Conservation (phyloP, 805 yeast genomes). For the Ogataea polymorpha region DNA sequence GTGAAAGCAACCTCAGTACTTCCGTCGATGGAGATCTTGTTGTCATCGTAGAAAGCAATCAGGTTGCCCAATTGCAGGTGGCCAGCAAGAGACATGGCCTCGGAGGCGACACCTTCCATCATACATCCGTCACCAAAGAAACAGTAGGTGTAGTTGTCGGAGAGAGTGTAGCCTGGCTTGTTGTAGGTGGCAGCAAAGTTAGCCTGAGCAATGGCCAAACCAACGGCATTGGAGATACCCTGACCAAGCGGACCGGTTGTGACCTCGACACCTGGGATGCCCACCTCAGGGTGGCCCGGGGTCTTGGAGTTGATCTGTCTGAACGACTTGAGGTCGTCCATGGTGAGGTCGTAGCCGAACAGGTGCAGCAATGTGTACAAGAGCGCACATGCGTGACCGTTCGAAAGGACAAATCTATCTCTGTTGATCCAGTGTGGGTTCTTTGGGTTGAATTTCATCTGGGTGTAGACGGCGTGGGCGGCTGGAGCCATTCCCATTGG, state of each 20-base stretch:
- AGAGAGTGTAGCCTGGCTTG: conserved; percentile 73
- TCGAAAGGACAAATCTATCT: conserved; percentile 91
- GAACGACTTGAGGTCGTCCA: conserved; percentile 86
- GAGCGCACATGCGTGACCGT: conserved; percentile 95
- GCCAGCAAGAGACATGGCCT: conserved; percentile 93
- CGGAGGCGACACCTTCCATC: conserved; percentile 96
- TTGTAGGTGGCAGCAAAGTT: conserved; percentile 91
- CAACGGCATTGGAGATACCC: conserved; percentile 95
- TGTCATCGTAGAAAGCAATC: conserved; percentile 95
- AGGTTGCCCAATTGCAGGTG: conserved; percentile 90
- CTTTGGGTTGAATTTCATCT: conserved; percentile 83
- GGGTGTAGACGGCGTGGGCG: conserved; percentile 82
- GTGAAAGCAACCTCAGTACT: conserved; percentile 85
- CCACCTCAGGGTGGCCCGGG: conserved; percentile 96
- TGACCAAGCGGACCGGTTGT: conserved; percentile 99
- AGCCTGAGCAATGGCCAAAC: conserved; percentile 91
- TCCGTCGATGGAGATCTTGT: conserved; percentile 96
- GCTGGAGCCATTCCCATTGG: conserved; percentile 97
- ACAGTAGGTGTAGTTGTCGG: conserved; percentile 73
- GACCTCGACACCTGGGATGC: conserved; percentile 90
- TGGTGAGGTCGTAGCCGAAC: conserved; percentile 73
- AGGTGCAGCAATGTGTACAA: conserved; percentile 82
- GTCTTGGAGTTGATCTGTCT: conserved; percentile 88
- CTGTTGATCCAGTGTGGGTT: conserved; percentile 92
- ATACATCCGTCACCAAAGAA: conserved; percentile 97